Evolutionary conservation across 345 rosid species (phyloP).

Genomic region (Eucalyptus microcorys): DNA sequence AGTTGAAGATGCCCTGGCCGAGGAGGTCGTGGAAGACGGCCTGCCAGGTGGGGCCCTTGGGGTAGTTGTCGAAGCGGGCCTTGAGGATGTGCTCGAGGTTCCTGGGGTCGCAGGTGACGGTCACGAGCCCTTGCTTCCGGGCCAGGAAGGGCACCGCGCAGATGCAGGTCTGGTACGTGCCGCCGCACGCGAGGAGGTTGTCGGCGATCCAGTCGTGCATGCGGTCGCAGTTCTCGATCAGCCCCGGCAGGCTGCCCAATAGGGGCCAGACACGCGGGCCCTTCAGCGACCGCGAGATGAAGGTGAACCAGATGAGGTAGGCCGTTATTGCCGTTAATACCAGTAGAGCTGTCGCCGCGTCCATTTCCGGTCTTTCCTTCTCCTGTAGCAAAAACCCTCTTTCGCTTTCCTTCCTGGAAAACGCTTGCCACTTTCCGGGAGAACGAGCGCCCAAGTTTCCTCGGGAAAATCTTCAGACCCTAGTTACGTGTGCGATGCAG

Average conservation of each 20-base stretch:
- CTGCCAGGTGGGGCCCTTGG: constrained; percentile 98
- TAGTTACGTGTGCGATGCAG: not conserved
- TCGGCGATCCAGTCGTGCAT: constrained; percentile 98
- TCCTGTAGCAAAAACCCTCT: not conserved
- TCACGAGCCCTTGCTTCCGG: constrained; percentile 81
- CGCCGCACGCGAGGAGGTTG: constrained; percentile 85
- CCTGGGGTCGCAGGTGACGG: constrained; percentile 93
- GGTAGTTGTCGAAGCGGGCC: constrained; percentile 79
- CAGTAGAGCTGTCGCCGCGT: constrained; percentile 44
- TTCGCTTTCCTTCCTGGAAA: not conserved
- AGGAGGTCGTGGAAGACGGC: constrained; percentile 89
- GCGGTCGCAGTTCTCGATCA: constrained; percentile 78
- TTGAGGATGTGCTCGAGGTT: constrained; percentile 86
- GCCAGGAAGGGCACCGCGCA: constrained; percentile 81
- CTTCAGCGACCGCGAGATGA: constrained; percentile 64
- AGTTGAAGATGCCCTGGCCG: constrained; percentile 88
- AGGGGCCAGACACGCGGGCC: constrained; percentile 96
- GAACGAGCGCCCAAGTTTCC: not conserved
- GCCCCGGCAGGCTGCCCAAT: constrained; percentile 87
- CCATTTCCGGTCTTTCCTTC: constrained; percentile 20
- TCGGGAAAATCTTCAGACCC: not conserved
- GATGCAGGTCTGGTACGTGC: constrained; percentile 97
- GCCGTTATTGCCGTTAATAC: constrained; percentile 56
- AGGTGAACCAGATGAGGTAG: constrained; percentile 78
- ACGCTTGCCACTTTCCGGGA: not conserved